These are phyloP conservation scores for Cyclostephanos tholiformis DNA, from an alignment of 108 stramenopile species.

Conservation along the genomic window DNA sequence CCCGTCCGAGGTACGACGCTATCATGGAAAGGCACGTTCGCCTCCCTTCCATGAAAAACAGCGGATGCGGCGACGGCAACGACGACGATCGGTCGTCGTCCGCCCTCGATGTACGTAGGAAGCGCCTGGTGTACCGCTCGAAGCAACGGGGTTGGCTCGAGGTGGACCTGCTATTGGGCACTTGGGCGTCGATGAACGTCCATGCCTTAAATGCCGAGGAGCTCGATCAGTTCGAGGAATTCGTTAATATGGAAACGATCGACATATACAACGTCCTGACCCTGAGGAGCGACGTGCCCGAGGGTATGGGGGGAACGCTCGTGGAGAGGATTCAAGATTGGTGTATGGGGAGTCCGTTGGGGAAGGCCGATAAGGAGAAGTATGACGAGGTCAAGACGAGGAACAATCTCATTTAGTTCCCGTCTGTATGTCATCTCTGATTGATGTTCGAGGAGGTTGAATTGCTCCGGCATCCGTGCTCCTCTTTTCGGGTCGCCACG, in stretches of 20 bases:
- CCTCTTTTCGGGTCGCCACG: not conserved
- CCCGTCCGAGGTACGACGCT: slow-evolving; percentile 66
- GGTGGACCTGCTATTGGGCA: slow-evolving; percentile 97
- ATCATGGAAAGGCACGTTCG: slow-evolving; percentile 70
- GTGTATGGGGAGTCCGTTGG: slow-evolving; percentile 81
- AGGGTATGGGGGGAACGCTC: slow-evolving; percentile 53
- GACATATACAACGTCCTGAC: slow-evolving; percentile 99
- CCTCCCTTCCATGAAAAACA: slow-evolving; percentile 39
- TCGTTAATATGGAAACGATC: slow-evolving; percentile 98
- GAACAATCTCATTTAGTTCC: slow-evolving; percentile 70
- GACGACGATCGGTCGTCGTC: slow-evolving; percentile 31
- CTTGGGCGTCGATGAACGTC: slow-evolving; percentile 96
- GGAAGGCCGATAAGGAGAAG: slow-evolving; percentile 77
- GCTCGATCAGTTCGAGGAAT: slow-evolving; percentile 92
- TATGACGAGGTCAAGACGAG: slow-evolving; percentile 77
- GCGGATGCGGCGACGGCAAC: not conserved
- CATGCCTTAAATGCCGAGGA: slow-evolving; percentile 66
- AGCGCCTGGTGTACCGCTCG: slow-evolving; percentile 94
- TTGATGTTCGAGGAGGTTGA: not conserved
- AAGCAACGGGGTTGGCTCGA: slow-evolving; percentile 99
- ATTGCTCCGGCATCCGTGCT: not conserved
- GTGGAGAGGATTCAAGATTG: slow-evolving; percentile 84
- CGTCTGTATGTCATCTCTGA: not conserved
- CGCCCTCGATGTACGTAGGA: slow-evolving; percentile 75
- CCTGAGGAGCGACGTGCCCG: slow-evolving; percentile 78